Base-by-base conservation (phyloP, 2,329 filamentous ascomycete species). In the Aureobasidium sp. region DNA sequence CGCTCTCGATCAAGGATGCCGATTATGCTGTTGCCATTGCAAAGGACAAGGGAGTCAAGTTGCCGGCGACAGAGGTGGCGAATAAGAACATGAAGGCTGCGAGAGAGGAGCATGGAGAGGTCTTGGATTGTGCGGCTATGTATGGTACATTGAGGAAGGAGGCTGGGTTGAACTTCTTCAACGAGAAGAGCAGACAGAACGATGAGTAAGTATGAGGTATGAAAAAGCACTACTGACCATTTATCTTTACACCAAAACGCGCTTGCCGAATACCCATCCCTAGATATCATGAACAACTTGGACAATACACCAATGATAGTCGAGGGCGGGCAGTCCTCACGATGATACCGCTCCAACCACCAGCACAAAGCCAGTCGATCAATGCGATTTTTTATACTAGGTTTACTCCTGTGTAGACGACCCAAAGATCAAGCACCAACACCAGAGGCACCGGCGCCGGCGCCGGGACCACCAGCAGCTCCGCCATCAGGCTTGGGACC, bases 1-100 rank as follows among this genome's bases (percentile, higher is more conserved):
- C 61, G 15, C 48, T 64, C 1, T 61, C 63, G 6, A 64, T 65
- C 60, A 65, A 65, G 31, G 64, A 65, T 53, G 63, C 63, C 1
- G 57, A 63, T 37, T 61, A 65, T 45, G 64, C 64, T 15, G n/a
- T 64, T 25, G 45, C 31, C n/a, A 63, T 62, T 41, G 64, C 64
- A 5, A 34, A 55, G 27, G 48, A 49, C 1, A 34, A 48, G 12
- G 63, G 57, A 11, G 39, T 65, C 25, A 62, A 62, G 56, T 48
- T 65, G 31, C 64, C 64, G 11, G 61, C 57, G 14, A 49, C 55
- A 2, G 63, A 63, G 49, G 37, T 63, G 14, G 60, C 49, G 7
- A 53, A 63, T 29, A 55, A 39, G 22, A 56, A 65, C 27, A 65
- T 65, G 64, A 31, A 57, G 22, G 39, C 56, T 25, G 64, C 64